A percentile compares a stretch with the other conserved stretches of the same genome.
These are phyloP conservation scores for Hypoxylon fuscum DNA, from an alignment of 495 filamentous ascomycete genomes.

Conservation along the genomic window DNA sequence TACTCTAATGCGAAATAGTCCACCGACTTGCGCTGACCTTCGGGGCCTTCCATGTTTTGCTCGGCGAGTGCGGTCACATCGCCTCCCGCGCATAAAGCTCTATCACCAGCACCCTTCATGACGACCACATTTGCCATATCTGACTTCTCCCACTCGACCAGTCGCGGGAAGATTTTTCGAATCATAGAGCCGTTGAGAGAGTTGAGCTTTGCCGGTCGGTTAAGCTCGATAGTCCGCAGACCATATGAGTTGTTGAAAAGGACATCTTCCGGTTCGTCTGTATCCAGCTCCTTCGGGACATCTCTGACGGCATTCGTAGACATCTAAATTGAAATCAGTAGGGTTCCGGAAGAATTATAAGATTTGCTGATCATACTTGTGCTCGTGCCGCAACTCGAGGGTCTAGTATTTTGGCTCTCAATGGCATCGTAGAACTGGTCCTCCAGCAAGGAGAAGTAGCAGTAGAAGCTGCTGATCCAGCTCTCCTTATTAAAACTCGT, in stretches of 20 bases:
- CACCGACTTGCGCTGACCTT: conserved; percentile 73
- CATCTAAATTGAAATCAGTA: conserved; percentile 59
- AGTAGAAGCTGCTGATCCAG: conserved; percentile 48
- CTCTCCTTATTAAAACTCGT: conserved; percentile 50
- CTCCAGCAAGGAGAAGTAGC: conserved; percentile 51
- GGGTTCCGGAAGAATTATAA: background rate
- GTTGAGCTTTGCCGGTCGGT: conserved; percentile 89
- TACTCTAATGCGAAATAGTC: conserved; percentile 95
- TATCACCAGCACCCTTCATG: conserved; percentile 84
- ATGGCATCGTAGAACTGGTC: conserved; percentile 71
- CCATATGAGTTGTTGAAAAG: conserved; percentile 88
- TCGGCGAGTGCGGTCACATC: conserved; percentile 82
- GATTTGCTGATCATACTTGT: conserved; percentile 48
- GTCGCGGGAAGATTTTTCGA: conserved; percentile 84
- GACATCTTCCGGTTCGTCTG: conserved; percentile 88
- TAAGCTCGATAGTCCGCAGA: conserved; percentile 90
- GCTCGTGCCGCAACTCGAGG: conserved; percentile 63
- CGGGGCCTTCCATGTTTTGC: conserved; percentile 71
- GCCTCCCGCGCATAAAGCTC: conserved; percentile 92
- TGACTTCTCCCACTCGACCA: conserved; percentile 94
- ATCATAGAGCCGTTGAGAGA: conserved; percentile 93
- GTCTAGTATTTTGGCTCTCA: conserved; percentile 82
- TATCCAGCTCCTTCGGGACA: conserved; percentile 61
- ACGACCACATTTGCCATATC: conserved; percentile 91
- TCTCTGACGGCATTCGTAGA: conserved; percentile 52